phyloP scores from a whole-genome alignment of 805 yeast species.

The Pichia phayaonensis region DNA sequence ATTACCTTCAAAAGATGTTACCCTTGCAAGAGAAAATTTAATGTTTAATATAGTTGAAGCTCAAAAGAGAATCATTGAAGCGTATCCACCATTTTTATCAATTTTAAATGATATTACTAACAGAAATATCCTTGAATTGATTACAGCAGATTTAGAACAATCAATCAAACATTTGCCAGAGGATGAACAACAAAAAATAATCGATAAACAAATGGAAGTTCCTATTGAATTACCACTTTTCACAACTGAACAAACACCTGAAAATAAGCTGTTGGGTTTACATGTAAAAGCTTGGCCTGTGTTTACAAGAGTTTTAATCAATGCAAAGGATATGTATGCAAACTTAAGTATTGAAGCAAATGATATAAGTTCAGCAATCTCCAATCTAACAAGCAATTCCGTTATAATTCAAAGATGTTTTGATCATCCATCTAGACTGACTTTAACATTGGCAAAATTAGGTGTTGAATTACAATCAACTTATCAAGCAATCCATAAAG shows the following conservation, averaged over 20 bases:
- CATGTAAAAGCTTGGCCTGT: constrained; percentile 25
- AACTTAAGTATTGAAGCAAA: constrained; percentile 21
- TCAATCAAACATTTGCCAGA: constrained; percentile 3
- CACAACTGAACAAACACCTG: constrained; percentile 18
- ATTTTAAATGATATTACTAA: constrained; percentile 15
- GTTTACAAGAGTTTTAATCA: constrained; percentile 18
- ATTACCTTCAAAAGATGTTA: constrained; percentile 15
- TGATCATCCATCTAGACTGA: constrained; percentile 16
- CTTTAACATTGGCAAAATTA: constrained; percentile 14
- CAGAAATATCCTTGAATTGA: constrained; percentile 10
- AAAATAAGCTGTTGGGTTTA: constrained; percentile 16
- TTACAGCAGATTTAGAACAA: constrained; percentile 11
- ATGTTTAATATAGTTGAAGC: constrained; percentile 20
- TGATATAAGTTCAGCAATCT: constrained; percentile 17
- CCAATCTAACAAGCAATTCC: constrained; percentile 13
- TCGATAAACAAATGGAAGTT: constrained; percentile 11
- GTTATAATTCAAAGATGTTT: constrained; percentile 14
- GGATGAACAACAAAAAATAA: constrained; percentile 5
- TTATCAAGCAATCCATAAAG: constrained; percentile 8
- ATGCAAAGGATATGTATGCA: constrained; percentile 21
- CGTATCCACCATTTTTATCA: constrained; percentile 22
- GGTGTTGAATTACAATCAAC: constrained; percentile 16
- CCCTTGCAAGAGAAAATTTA: constrained; percentile 18
- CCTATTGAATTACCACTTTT: constrained; percentile 17
- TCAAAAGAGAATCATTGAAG: constrained; percentile 18